Percentiles rank a stretch among this genome's conserved stretches.
These are phyloP conservation scores for Debaryomyces hansenii DNA, from an alignment of 805 yeast genomes.

Conservation along the genomic window DNA sequence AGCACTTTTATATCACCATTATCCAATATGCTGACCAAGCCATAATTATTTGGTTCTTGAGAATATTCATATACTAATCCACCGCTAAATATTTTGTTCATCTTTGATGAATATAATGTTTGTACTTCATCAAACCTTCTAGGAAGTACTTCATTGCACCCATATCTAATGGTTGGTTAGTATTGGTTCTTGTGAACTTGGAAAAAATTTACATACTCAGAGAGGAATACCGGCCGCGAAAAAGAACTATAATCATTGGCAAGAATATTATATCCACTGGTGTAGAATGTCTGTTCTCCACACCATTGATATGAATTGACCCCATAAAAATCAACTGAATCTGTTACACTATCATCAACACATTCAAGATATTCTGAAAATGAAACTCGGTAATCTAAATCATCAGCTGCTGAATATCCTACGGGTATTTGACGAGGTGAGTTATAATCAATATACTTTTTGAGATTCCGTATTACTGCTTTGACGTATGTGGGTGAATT, in stretches of 20 bases:
- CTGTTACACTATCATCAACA: conserved; percentile 48
- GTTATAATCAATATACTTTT: conserved; percentile 60
- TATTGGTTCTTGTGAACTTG: too few relatives aligned
- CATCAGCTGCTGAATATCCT: conserved; percentile 97
- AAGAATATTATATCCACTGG: conserved; percentile 68
- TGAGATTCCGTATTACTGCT: conserved; percentile 79
- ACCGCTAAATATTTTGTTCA: conserved; percentile 80
- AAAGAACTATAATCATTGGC: conserved; percentile 69
- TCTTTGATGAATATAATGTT: conserved; percentile 65
- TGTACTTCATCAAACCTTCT: conserved; percentile 75
- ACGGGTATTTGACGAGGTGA: conserved; percentile 74
- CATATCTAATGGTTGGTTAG: conserved; percentile 39
- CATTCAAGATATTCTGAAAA: conserved; percentile 82
- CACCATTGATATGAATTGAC: conserved; percentile 84
- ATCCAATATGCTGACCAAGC: conserved; percentile 55
- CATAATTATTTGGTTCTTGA: conserved; percentile 78
- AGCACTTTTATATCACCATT: conserved; percentile 44
- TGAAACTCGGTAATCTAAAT: conserved; percentile 70
- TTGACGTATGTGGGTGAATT: conserved; percentile 74
- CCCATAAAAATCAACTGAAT: conserved; percentile 77
- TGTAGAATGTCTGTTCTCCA: conserved; percentile 78
- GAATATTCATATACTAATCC: conserved; percentile 82
- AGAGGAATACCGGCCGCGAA: conserved; percentile 77
- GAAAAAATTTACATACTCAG: conserved; percentile 55
- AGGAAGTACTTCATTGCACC: conserved; percentile 82